Conservation (phyloP, 805 yeast species). For the Pichia cephalocereana region DNA sequence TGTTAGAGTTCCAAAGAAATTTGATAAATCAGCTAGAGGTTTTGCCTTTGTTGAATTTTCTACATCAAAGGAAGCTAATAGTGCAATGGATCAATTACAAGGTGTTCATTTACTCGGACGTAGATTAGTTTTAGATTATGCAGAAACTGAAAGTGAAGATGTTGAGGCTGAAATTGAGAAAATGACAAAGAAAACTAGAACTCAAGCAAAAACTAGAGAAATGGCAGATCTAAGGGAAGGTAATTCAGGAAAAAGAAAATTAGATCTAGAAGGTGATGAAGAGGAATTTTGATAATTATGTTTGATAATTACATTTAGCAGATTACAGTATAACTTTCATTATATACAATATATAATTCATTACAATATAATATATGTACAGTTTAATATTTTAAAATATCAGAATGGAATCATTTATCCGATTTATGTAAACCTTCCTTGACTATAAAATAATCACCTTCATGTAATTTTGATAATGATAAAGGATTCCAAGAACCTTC, state of each 20-base stretch:
- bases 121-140: slow-evolving; percentile 86
- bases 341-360: too few relatives aligned
- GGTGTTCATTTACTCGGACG: slow-evolving; percentile 97
- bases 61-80: slow-evolving; percentile 82
- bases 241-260: slow-evolving; percentile 63
- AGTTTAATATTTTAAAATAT: not conserved
- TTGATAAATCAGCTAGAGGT: slow-evolving; percentile 92
- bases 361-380: not conserved
- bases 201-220: slow-evolving; percentile 72
- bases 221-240: slow-evolving; percentile 57
- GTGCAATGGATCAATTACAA: slow-evolving; percentile 84
- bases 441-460: slow-evolving; percentile 34
- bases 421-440: slow-evolving; percentile 38
- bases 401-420: slow-evolving; percentile 12
- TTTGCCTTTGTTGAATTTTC: slow-evolving; percentile 95
- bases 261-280: slow-evolving; percentile 52
- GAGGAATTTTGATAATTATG: not conserved
- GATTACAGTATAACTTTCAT: too few relatives aligned
- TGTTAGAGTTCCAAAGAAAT: slow-evolving; percentile 92
- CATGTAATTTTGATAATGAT: slow-evolving; percentile 23
- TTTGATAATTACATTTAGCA: too few relatives aligned
- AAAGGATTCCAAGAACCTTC: slow-evolving; percentile 35
- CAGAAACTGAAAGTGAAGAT: slow-evolving; percentile 69
- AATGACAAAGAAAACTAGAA: slow-evolving; percentile 79
- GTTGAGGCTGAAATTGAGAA: slow-evolving; percentile 86